A percentile compares a stretch with the other conserved stretches of the same genome.
phyloP scores from a whole-genome alignment of 495 filamentous ascomycete species.

The Margaritispora aquatica region DNA sequence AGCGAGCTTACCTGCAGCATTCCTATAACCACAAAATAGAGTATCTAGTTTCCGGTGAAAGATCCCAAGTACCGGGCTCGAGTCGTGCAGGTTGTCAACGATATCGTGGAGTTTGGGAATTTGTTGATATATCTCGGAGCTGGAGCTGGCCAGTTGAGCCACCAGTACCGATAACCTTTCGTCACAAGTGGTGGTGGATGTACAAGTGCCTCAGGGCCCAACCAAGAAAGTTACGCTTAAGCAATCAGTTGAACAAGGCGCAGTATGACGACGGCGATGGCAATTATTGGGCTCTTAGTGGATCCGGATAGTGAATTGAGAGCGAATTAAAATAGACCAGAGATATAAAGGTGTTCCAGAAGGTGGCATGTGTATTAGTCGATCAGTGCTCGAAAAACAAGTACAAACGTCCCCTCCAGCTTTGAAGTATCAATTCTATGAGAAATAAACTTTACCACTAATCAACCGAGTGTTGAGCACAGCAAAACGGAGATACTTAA shows the following conservation, averaged over 20 bases:
- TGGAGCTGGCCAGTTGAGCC: neutral
- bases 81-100: slow-evolving; percentile 7
- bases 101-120: slow-evolving; percentile 11
- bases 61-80: neutral
- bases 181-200: neutral
- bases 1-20: slow-evolving; percentile 25
- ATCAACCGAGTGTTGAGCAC: neutral
- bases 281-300: neutral
- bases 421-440: neutral
- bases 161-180: neutral
- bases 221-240: slow-evolving; percentile 1
- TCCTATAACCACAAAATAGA: slow-evolving; percentile 15
- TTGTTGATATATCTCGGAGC: slow-evolving; percentile 5
- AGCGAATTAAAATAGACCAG: neutral
- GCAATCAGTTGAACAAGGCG: slow-evolving; percentile 2
- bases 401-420: neutral
- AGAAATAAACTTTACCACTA: neutral
- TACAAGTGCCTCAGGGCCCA: slow-evolving; percentile 1
- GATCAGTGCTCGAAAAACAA: neutral
- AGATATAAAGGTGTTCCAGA: neutral
- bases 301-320: neutral
- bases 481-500: too few relatives aligned
- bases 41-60: neutral
- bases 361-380: neutral
- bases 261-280: slow-evolving; percentile 10